Evolutionary conservation across 2,329 filamentous ascomycete genomes (phyloP).

Genomic region (Botrytis fabae): DNA sequence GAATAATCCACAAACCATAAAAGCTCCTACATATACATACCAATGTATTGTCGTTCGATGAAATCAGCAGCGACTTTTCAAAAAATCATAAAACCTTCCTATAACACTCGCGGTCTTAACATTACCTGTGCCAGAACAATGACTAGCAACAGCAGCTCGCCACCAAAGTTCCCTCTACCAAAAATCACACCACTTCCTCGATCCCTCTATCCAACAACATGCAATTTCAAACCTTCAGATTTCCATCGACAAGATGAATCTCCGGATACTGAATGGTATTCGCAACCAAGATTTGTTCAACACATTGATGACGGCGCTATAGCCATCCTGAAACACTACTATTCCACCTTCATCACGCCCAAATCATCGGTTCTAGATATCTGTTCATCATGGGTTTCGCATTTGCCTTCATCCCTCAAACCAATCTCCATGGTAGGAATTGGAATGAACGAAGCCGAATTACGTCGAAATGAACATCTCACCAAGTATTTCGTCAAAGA

Average conservation of each 20-base stretch:
- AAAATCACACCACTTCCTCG: slow-evolving; percentile 30
- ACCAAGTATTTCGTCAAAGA: slow-evolving; percentile 44
- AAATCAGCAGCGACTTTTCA: neutral
- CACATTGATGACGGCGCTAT: slow-evolving; percentile 55
- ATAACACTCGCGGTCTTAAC: neutral
- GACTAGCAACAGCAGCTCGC: neutral
- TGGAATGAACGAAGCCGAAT: slow-evolving; percentile 50
- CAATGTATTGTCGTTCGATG: neutral
- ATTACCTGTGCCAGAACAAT: neutral
- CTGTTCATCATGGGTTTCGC: slow-evolving; percentile 51
- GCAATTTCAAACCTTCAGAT: slow-evolving; percentile 27
- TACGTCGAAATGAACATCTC: slow-evolving; percentile 46
- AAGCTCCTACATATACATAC: neutral
- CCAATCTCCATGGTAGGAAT: slow-evolving; percentile 44
- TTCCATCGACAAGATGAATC: slow-evolving; percentile 32
- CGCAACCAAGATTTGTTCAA: slow-evolving; percentile 51
- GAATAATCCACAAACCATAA: neutral
- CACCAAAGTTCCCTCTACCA: neutral
- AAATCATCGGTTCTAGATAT: slow-evolving; percentile 50
- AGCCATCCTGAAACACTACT: slow-evolving; percentile 47
- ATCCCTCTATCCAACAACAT: slow-evolving; percentile 31
- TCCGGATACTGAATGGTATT: slow-evolving; percentile 34
- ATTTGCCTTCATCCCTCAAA: slow-evolving; percentile 40
- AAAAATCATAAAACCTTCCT: neutral
- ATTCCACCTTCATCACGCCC: slow-evolving; percentile 45